A percentile compares a stretch with the other conserved stretches of the same genome.
Conservation (phyloP, 1,284 basidiomycete genomes). For the Cutaneotrichosporon daszewskae region DNA sequence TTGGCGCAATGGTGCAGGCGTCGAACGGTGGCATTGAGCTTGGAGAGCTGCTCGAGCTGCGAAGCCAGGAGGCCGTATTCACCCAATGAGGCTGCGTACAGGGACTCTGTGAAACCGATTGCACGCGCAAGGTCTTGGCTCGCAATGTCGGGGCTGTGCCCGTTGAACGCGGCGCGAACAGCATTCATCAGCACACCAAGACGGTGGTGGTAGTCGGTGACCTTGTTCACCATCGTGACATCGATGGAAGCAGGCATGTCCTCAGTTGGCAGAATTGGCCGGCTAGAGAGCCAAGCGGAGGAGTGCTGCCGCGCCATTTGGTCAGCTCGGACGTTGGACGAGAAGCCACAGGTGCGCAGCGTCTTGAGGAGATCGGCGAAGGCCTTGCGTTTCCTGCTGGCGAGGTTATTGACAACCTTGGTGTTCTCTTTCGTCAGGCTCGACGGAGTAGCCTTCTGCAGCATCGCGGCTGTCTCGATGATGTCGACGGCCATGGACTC, state of each 20-base stretch:
- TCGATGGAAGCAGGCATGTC: conserved; percentile 21
- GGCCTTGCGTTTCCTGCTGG: conserved; percentile 77
- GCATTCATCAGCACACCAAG: conserved; percentile 64
- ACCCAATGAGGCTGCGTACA: conserved; percentile 60
- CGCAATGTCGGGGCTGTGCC: conserved; percentile 74
- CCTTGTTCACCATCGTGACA: conserved; percentile 21
- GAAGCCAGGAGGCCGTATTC: conserved; percentile 28
- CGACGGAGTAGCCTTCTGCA: conserved; percentile 57
- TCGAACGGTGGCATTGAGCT: conserved; percentile 7
- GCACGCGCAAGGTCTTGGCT: conserved; percentile 81
- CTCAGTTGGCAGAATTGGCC: conserved; percentile 14
- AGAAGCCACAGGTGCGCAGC: conserved; percentile 72
- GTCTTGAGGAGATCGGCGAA: conserved; percentile 89
- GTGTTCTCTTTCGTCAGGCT: conserved; percentile 58
- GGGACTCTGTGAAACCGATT: conserved; percentile 71
- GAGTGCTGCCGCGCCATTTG: conserved; percentile 61
- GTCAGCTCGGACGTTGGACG: conserved; percentile 66
- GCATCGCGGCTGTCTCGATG: conserved; percentile 60
- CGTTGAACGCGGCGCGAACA: conserved; percentile 60
- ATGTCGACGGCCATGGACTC: conserved; percentile 70
- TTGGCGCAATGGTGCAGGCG: conserved; percentile 23
- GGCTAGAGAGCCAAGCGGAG: conserved; percentile 60
- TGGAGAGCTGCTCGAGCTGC: conserved; percentile 8
- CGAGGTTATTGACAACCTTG: conserved; percentile 71
- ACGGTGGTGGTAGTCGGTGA: conserved; percentile 67